phyloP scores from a whole-genome alignment of 495 filamentous ascomycete species.

The Podospora tetraspora region DNA sequence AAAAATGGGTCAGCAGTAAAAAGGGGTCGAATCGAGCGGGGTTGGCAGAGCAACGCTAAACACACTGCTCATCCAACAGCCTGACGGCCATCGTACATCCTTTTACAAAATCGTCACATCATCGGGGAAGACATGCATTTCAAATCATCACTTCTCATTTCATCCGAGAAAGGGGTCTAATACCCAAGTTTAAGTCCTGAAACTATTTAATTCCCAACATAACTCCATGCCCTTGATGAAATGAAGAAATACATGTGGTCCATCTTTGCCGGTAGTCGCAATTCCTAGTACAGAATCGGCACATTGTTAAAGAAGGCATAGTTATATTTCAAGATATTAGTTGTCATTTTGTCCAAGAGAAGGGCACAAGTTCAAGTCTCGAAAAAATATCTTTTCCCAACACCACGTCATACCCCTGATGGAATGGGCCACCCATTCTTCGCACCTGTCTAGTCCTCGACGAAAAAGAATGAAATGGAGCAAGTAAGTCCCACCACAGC shows the following conservation, averaged over 20 bases:
- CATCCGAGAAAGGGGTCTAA: too few species aligned
- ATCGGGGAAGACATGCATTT: too few species aligned
- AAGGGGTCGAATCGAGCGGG: not conserved
- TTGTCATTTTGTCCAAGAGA: not conserved
- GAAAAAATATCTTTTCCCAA: not conserved
- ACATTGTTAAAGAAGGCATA: too few species aligned
- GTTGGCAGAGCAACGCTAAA: too few species aligned
- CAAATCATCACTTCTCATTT: too few species aligned
- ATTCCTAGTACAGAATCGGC: not conserved
- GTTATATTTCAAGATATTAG: too few species aligned
- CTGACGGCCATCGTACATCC: not conserved
- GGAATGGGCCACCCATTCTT: not conserved
- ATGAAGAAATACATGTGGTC: not conserved
- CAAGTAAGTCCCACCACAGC: not conserved
- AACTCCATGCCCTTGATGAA: not conserved
- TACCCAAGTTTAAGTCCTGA: not conserved
- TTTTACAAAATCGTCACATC: not conserved
- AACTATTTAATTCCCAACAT: not conserved
- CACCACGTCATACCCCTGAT: not conserved
- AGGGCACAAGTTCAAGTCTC: not conserved
- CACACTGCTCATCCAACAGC: too few species aligned
- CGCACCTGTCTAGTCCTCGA: not conserved
- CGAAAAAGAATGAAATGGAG: not conserved
- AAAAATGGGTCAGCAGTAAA: not conserved
- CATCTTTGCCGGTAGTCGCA: not conserved